These are phyloP conservation scores for Fusarium globosum DNA, from an alignment of 2,329 filamentous ascomycete genomes.

Conservation along the genomic window DNA sequence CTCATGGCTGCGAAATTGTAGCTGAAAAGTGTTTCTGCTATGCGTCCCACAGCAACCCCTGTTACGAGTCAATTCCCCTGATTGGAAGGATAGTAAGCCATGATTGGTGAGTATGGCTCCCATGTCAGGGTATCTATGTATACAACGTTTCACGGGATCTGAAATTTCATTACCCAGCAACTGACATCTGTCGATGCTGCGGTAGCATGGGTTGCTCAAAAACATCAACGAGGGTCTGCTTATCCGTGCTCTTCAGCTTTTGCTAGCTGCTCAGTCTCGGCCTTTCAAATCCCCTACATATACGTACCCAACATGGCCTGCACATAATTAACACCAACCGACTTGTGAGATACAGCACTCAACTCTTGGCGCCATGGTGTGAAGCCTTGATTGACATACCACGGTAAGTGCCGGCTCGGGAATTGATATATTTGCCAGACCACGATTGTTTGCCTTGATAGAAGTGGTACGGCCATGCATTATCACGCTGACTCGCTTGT, in stretches of 20 bases:
- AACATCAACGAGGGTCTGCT: not conserved
- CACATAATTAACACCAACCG: not conserved
- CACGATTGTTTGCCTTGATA: not conserved
- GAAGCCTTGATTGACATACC: not conserved
- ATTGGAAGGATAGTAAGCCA: not conserved
- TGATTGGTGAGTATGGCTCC: not conserved
- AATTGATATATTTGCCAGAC: slow-evolving; percentile 3
- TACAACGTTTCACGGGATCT: not conserved
- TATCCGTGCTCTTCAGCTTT: not conserved
- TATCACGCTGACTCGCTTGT: slow-evolving; percentile 26
- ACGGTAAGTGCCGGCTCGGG: slow-evolving; percentile 19
- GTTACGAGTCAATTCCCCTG: not conserved
- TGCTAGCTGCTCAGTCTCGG: not conserved
- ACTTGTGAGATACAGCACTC: not conserved
- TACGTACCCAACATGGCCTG: not conserved
- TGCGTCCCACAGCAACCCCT: not conserved
- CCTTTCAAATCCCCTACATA: not conserved
- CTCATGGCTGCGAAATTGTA: slow-evolving; percentile 7
- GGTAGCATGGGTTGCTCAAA: not conserved
- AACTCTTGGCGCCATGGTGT: not conserved
- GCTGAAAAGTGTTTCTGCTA: slow-evolving; percentile 12
- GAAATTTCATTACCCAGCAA: not conserved
- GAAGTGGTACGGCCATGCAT: slow-evolving; percentile 3
- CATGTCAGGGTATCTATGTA: not conserved
- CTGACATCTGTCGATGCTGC: not conserved